These are phyloP conservation scores for Neodidymelliopsis sp. DNA, from an alignment of 2,329 filamentous ascomycete genomes.

Conservation along the genomic window DNA sequence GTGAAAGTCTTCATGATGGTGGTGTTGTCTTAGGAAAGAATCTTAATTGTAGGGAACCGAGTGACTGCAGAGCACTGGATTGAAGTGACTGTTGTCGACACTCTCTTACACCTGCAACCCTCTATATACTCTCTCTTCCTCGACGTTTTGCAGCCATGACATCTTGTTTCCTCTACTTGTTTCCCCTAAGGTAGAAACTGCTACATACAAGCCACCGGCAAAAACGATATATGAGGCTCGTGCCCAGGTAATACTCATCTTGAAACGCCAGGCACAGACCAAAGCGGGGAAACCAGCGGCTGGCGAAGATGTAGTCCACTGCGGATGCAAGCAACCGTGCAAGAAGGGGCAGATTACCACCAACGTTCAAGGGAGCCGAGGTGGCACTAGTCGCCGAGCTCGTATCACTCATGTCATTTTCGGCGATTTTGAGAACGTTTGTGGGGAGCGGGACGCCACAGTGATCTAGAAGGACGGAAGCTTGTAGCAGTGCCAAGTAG, in stretches of 20 bases:
- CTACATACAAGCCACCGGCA: constrained; percentile 11
- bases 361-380: background rate
- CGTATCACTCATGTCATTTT: constrained; percentile 2
- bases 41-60: too few species aligned
- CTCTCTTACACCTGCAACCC: background rate
- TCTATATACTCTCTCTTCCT: constrained; percentile 3
- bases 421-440: background rate
- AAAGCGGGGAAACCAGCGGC: constrained; percentile 10
- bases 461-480: background rate
- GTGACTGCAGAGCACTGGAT: background rate
- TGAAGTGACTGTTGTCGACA: background rate
- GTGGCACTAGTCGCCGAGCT: background rate
- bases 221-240: background rate
- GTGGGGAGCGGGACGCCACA: constrained; percentile 2
- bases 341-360: background rate
- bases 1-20: constrained; percentile 6
- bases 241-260: background rate
- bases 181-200: background rate
- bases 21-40: background rate
- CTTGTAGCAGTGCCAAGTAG: background rate
- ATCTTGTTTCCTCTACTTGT: background rate
- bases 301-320: background rate
- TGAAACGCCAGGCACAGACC: constrained; percentile 16
- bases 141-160: constrained; percentile 8
- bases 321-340: background rate